Conservation (phyloP, 352 stramenopile genomes). For the Phytophthora melonis region DNA sequence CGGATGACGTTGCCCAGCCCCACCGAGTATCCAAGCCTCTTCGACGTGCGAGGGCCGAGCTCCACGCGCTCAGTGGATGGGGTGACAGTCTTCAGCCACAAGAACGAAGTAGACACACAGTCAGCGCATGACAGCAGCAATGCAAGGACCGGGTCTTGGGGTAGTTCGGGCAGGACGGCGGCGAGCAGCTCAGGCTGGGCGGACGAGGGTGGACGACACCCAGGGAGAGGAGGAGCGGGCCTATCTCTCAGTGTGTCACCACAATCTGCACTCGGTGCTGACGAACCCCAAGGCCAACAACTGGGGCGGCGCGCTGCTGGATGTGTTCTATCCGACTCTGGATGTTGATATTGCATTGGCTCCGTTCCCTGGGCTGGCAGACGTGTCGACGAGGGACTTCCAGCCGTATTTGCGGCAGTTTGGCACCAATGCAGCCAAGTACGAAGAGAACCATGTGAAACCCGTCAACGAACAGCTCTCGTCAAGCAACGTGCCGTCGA, state of each 20-base stretch:
- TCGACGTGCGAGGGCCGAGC: conserved; percentile 61
- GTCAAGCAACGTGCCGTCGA: conserved; percentile 83
- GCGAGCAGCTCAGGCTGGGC: conserved; percentile 24
- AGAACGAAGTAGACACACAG: conserved; percentile 22
- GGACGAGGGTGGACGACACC: conserved; percentile 27
- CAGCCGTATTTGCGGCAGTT: conserved; percentile 81
- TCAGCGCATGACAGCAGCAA: conserved; percentile 46
- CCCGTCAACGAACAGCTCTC: conserved; percentile 86
- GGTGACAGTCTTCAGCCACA: conserved; percentile 16
- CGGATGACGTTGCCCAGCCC: conserved; percentile 57
- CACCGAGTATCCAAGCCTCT: conserved; percentile 78
- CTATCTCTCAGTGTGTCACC: conserved; percentile 72
- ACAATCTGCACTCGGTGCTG: conserved; percentile 90
- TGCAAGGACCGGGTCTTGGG: conserved; percentile 46
- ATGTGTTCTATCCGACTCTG: conserved; percentile 76
- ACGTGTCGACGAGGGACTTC: conserved; percentile 76
- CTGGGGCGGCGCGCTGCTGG: conserved; percentile 76
- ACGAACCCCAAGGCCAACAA: conserved; percentile 79
- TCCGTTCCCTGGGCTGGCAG: conserved; percentile 69
- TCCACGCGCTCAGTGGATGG: conserved; percentile 53
- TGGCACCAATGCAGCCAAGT: conserved; percentile 67
- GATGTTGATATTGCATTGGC: conserved; percentile 76
- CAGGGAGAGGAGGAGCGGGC: conserved; percentile 71
- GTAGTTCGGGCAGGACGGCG: conserved; percentile 38
- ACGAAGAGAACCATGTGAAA: conserved; percentile 82